Evolutionary conservation across 2,329 filamentous ascomycete genomes (phyloP), one percentile per base, ranked within the genome.

Genomic region (Monilinia fructigena): DNA sequence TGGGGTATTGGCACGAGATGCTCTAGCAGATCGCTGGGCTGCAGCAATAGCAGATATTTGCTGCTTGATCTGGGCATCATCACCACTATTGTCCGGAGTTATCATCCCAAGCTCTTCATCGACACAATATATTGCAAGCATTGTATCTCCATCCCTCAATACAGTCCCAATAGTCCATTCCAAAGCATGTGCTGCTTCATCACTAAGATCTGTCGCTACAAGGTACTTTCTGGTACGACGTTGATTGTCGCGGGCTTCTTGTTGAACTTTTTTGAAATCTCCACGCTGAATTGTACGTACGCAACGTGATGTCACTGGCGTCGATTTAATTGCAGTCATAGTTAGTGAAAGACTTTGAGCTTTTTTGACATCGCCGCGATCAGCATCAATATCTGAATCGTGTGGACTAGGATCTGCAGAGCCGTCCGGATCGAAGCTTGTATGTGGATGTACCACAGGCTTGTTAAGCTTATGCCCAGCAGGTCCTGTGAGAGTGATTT

Each of bases 161-260:
- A 98, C 93, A 0, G 94, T 98, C 10, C 95, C 95, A 66, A 99
- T 93, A 0, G 94, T 95, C 95, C 95, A 99, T 77, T 99, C 95
- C 42, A 99, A 82, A 1, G 95, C 95, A 77, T 98, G 96, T 8
- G 92, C 91, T 5, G 94, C 93, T 79, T 99, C 95, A 48, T 95
- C 91, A 72, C 93, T 97, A 4, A 98, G 81, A 77, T 99, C 95
- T 0, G 92, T 97, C 3, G 95, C 94, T n/a, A 97, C 93, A 20
- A 99, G 81, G 76, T 98, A 99, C 74, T 95, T 96, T 63, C 95
- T 86, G 68, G 94, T 85, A 63, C 91, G 86, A 60, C 91, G 87
- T 60, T 91, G 84, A 63, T 92, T 91, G 16, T 92, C 89, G 66
- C 93, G 88, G 0, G 91, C 91, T 74, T 93, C 88, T 70, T 89